phyloP scores from a whole-genome alignment of 2,329 filamentous ascomycete genomes.

The Aspergillus transmontanensis region DNA sequence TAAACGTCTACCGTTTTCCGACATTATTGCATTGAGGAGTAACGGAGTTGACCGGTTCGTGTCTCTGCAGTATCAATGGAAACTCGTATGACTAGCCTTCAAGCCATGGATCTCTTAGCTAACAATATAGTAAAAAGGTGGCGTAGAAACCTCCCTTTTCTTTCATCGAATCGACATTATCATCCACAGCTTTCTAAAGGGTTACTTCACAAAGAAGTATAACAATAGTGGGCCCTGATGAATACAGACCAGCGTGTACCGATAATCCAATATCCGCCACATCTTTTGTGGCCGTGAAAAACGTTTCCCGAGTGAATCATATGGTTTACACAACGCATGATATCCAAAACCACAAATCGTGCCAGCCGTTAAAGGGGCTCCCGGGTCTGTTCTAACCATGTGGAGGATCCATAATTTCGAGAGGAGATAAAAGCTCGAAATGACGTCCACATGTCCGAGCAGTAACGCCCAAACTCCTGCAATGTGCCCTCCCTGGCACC shows the following conservation, averaged over 20 bases:
- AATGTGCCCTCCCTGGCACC: background rate
- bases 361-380: background rate
- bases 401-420: conserved; percentile 4
- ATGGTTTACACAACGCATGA: background rate
- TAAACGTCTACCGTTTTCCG: background rate
- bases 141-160: background rate
- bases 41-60: background rate
- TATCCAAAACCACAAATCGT: background rate
- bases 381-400: conserved; percentile 5
- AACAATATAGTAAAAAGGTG: background rate
- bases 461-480: background rate
- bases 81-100: background rate
- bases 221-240: background rate
- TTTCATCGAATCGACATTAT: background rate
- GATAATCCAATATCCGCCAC: background rate
- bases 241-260: background rate
- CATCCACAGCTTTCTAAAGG: background rate
- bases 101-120: background rate
- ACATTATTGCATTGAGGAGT: conserved; percentile 1
- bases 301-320: background rate
- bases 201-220: background rate
- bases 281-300: background rate
- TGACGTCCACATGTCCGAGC: background rate
- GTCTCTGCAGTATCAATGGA: background rate
- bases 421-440: background rate